Conservation (phyloP, 1,139 yeast species). For the Magnusiomyces paraingens region DNA sequence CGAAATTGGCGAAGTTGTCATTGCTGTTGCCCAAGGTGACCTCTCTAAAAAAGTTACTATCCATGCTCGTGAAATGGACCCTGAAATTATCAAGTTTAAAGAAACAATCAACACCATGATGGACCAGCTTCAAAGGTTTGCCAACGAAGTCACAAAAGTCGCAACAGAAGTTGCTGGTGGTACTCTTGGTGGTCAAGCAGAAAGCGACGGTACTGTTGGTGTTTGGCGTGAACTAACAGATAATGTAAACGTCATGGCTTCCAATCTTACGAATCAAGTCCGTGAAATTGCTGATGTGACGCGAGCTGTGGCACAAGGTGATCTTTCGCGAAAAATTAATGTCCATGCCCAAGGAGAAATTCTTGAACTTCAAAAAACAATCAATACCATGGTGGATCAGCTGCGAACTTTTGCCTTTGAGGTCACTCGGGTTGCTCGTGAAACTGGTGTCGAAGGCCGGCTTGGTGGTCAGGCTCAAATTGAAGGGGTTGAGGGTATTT, state of each 20-base stretch:
- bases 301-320: conserved; percentile 77
- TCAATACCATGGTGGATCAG: conserved; percentile 84
- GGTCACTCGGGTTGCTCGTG: conserved; percentile 82
- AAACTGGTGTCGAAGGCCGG: conserved; percentile 83
- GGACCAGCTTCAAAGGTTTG: conserved; percentile 79
- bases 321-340: conserved; percentile 65
- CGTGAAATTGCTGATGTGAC: conserved; percentile 88
- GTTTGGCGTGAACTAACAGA: conserved; percentile 82
- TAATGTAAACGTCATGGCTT: conserved; percentile 82
- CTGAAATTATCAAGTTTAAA: conserved; percentile 65
- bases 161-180: conserved; percentile 90
- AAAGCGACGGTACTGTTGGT: conserved; percentile 75
- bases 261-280: conserved; percentile 73
- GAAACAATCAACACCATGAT: conserved; percentile 81
- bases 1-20: conserved; percentile 77
- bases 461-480: conserved; percentile 85
- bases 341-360: conserved; percentile 85
- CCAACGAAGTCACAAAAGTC: conserved; percentile 74
- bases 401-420: conserved; percentile 82
- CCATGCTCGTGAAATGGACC: conserved; percentile 66
- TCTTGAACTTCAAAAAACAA: conserved; percentile 68
- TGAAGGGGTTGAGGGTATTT: conserved; percentile 78
- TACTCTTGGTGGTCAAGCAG: conserved; percentile 82
- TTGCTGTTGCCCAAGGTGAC: conserved; percentile 82
- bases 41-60: conserved; percentile 68